These are phyloP conservation scores for Eucalyptus microcorys DNA, from an alignment of 345 rosid genomes.

Conservation along the genomic window DNA sequence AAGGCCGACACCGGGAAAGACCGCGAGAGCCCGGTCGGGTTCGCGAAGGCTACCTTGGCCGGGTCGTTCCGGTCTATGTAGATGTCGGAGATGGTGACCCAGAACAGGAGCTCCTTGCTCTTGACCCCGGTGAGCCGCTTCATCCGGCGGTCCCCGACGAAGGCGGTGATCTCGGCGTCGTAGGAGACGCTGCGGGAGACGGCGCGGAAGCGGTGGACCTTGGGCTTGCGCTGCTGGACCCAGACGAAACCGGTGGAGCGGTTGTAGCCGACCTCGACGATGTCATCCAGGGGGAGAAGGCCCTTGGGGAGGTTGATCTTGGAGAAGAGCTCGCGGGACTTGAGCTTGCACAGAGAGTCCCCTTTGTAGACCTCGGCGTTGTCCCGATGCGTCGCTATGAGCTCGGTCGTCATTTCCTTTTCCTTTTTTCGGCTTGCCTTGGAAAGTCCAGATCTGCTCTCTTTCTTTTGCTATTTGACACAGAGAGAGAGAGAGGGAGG, in stretches of 20 bases:
- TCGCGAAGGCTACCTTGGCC: constrained; percentile 1
- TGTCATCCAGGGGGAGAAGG: constrained; percentile 6
- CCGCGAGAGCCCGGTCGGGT: background rate
- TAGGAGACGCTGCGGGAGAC: constrained; percentile 3
- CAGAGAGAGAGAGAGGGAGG: background rate
- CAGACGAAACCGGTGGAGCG: constrained; percentile 11
- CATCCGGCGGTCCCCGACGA: constrained; percentile 2
- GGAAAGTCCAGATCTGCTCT: background rate
- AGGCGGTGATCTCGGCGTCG: constrained; percentile 9
- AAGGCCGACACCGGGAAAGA: constrained; percentile 18
- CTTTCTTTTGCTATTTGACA: background rate
- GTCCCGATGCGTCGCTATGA: constrained; percentile 2
- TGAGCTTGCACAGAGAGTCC: constrained; percentile 25
- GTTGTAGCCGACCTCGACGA: constrained; percentile 12
- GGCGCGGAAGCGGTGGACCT: constrained; percentile 6
- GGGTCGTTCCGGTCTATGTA: background rate
- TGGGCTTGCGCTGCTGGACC: constrained; percentile 7
- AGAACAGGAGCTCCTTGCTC: constrained; percentile 12
- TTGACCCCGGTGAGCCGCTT: constrained; percentile 7
- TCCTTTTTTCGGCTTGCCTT: background rate
- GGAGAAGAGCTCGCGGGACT: constrained; percentile 5
- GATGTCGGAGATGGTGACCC: constrained; percentile 3
- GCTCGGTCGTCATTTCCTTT: background rate
- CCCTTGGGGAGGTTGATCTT: constrained; percentile 14
- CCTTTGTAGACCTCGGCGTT: constrained; percentile 18